Evolutionary conservation across 495 filamentous ascomycete genomes (phyloP).

Genomic region (Penicillium desertorum): DNA sequence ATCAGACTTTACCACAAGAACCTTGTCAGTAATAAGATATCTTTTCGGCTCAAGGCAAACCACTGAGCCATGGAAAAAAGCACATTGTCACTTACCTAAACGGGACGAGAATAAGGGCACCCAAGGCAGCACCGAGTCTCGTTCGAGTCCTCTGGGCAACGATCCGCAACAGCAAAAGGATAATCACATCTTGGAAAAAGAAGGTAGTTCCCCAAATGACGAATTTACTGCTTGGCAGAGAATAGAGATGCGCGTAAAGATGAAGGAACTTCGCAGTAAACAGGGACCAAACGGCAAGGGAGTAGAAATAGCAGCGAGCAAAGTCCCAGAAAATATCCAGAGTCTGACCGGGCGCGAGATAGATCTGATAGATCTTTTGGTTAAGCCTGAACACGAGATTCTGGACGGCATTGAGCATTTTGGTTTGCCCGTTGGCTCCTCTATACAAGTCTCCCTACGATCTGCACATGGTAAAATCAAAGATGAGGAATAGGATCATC

Average conservation of each 20-base stretch:
- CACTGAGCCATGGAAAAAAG: neutral
- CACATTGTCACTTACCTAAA: conserved; percentile 32
- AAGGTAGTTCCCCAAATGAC: conserved; percentile 39
- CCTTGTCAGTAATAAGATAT: no score
- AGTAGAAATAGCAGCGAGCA: conserved; percentile 39
- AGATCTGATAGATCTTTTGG: no score
- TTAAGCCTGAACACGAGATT: no score
- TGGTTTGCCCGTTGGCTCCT: no score
- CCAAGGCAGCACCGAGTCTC: conserved; percentile 22
- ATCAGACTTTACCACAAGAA: conserved; percentile 22
- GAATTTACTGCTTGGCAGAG: conserved; percentile 31
- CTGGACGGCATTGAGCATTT: no score
- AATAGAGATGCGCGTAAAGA: conserved; percentile 40
- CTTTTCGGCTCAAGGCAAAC: no score
- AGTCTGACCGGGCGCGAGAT: conserved; percentile 11
- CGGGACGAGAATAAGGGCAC: conserved; percentile 28
- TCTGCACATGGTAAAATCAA: no score
- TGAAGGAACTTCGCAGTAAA: conserved; percentile 38
- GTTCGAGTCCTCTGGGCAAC: conserved; percentile 28
- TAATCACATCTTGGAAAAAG: conserved; percentile 40
- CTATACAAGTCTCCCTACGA: no score
- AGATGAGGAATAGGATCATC: no score
- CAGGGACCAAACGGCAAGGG: conserved; percentile 34
- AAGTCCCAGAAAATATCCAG: conserved; percentile 36
- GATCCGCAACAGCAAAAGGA: conserved; percentile 33